A percentile compares a stretch with the other conserved stretches of the same genome.
Conservation (phyloP, 1,284 basidiomycete genomes). For the Ganoderma boninense region DNA sequence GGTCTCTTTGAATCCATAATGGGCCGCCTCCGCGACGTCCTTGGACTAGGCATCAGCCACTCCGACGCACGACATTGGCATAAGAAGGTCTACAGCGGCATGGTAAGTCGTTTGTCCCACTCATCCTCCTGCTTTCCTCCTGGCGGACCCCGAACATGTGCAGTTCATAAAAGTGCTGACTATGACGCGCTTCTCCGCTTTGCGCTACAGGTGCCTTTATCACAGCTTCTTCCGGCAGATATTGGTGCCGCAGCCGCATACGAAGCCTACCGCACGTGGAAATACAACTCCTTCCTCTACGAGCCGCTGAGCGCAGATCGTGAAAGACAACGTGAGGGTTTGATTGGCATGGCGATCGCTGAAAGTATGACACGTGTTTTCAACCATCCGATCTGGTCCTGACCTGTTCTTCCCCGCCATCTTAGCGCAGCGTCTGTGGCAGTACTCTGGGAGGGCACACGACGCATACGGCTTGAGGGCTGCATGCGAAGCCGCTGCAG, state of each 20-base stretch:
- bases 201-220: constrained; percentile 47
- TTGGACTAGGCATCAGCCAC: constrained; percentile 49
- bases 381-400: constrained; percentile 49
- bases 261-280: constrained; percentile 71
- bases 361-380: constrained; percentile 67
- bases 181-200: constrained; percentile 41
- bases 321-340: constrained; percentile 65
- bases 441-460: constrained; percentile 21
- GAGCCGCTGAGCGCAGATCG: constrained; percentile 60
- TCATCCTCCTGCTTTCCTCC: constrained; percentile 14
- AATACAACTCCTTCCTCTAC: constrained; percentile 58
- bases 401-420: not conserved
- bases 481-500: constrained; percentile 27
- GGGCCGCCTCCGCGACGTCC: constrained; percentile 54
- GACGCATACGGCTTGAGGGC: constrained; percentile 26
- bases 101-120: constrained; percentile 46
- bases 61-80: constrained; percentile 69
- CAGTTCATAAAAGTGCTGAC: constrained; percentile 54
- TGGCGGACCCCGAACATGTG: constrained; percentile 9
- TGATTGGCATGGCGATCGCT: constrained; percentile 68
- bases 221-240: constrained; percentile 55
- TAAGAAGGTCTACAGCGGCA: constrained; percentile 63
- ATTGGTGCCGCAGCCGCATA: constrained; percentile 75
- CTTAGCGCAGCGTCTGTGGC: constrained; percentile 31
- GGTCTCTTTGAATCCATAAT: constrained; percentile 64